Evolutionary conservation across 257 asterid species (phyloP).

Genomic region (Nicotiana attenuata): DNA sequence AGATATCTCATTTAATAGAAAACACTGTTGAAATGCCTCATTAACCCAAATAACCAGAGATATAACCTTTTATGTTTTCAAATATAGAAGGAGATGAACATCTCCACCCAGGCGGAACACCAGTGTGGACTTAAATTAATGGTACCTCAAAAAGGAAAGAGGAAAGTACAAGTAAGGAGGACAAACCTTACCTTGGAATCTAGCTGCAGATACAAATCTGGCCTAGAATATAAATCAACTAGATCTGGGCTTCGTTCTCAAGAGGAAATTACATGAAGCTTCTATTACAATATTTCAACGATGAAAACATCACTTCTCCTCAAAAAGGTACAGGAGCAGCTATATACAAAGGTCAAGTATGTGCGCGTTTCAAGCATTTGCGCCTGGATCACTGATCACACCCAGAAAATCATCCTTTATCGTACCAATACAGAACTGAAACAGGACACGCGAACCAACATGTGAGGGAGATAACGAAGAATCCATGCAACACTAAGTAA

Average conservation of each 20-base stretch:
- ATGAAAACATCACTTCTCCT: background rate
- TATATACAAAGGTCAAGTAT: conserved; percentile 5
- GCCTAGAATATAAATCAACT: background rate
- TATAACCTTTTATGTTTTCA: background rate
- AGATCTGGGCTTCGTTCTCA: background rate
- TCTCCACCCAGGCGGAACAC: background rate
- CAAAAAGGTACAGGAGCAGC: background rate
- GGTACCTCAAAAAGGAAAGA: background rate
- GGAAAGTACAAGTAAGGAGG: background rate
- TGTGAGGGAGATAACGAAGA: background rate
- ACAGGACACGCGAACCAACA: background rate
- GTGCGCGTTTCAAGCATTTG: conserved; percentile 41
- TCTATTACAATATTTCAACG: background rate
- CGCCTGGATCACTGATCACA: conserved; percentile 90
- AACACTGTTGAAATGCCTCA: background rate
- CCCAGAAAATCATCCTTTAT: conserved; percentile 93
- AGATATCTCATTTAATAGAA: background rate
- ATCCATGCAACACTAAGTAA: background rate
- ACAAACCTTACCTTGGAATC: background rate
- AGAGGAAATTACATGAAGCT: background rate
- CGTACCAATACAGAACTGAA: conserved; percentile 92
- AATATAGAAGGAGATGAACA: background rate
- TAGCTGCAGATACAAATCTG: background rate
- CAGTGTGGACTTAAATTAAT: too few relatives aligned
- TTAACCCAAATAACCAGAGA: background rate